These are phyloP conservation scores for Claviceps capensis DNA, from an alignment of 2,329 filamentous ascomycete species.

Conservation along the genomic window DNA sequence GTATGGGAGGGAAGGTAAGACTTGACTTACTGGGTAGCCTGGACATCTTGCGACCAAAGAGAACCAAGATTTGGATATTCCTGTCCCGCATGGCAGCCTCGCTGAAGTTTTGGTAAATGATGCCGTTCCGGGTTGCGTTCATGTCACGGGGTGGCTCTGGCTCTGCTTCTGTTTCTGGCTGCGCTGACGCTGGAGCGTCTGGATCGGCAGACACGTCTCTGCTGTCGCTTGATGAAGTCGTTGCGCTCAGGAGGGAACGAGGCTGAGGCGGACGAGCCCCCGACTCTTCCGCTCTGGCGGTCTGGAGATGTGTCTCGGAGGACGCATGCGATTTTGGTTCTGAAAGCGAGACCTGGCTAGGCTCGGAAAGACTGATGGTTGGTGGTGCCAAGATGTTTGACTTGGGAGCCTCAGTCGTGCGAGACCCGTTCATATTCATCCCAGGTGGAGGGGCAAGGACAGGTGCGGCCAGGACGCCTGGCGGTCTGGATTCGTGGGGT, in stretches of 20 bases:
- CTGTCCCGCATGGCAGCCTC: conserved; percentile 42
- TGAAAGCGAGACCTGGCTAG: background rate
- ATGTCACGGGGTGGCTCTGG: conserved; percentile 8
- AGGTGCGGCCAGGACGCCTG: conserved; percentile 24
- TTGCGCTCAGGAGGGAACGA: conserved; percentile 6
- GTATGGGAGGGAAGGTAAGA: no score
- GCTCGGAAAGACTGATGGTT: conserved; percentile 3
- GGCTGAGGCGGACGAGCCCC: no score
- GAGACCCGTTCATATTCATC: conserved; percentile 13
- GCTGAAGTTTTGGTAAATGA: conserved; percentile 47
- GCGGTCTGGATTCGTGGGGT: conserved; percentile 15
- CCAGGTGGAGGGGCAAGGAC: conserved; percentile 22
- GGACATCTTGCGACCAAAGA: conserved; percentile 46
- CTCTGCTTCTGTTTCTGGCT: background rate
- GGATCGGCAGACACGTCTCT: conserved; percentile 5
- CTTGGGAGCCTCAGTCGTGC: conserved; percentile 21
- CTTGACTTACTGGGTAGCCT: conserved; percentile 37
- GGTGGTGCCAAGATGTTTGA: conserved; percentile 32
- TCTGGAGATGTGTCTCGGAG: background rate
- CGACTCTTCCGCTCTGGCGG: no score
- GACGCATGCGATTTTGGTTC: background rate
- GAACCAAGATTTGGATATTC: conserved; percentile 41
- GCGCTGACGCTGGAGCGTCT: conserved; percentile 9
- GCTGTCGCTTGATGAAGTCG: conserved; percentile 6
- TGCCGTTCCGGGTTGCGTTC: conserved; percentile 31